Evolutionary conservation across 1,139 yeast species (phyloP), one percentile per base, ranked within the genome.

Genomic region (Yamadazyma triangularis): DNA sequence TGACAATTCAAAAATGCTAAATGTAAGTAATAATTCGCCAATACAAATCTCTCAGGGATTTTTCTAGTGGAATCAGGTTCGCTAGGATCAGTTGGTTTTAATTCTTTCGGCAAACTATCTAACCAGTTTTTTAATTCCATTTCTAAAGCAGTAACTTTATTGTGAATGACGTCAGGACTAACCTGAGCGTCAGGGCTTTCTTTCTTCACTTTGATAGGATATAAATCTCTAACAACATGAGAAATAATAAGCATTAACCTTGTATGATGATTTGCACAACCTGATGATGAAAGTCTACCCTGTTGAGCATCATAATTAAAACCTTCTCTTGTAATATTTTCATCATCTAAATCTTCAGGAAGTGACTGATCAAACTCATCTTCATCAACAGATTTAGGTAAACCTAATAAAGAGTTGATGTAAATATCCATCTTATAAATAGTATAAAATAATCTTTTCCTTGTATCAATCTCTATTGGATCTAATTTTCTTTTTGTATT

Each of bases 351-450:
- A 44, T 87, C 96, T 20, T 74, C 67, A 1, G 96, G 96, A 39
- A 86, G 62, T 30, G 80, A 87, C 55, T 89, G 97, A 59, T 88
- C 96, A 50, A 85, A 83, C 48, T 88, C 96, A 41, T 82, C 88
- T 37, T 81, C 86, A 29, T 73, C 66, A 24, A 76, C 69, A 0
- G 87, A 77, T 42, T 91, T 64, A 1, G 97, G 97, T 33, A 88
- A 64, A 2, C 97, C 96, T 39, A 89, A 57, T 70, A 89, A 79
- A 3, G 95, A 86, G 54, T 87, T 87, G 38, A 87, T 85, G 51
- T 88, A 88, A 29, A 88, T 78, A 50, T 89, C 96, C 88, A 88
- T 79, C 51, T 88, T 88, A 53, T 87, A 82, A 40, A 89, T 82
- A 1, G 96, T 84, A 77, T 86, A 88, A 50, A 88, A 88, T 22